Base-by-base conservation (phyloP, 805 yeast genomes). In the Zygosaccharomyces bailii region DNA sequence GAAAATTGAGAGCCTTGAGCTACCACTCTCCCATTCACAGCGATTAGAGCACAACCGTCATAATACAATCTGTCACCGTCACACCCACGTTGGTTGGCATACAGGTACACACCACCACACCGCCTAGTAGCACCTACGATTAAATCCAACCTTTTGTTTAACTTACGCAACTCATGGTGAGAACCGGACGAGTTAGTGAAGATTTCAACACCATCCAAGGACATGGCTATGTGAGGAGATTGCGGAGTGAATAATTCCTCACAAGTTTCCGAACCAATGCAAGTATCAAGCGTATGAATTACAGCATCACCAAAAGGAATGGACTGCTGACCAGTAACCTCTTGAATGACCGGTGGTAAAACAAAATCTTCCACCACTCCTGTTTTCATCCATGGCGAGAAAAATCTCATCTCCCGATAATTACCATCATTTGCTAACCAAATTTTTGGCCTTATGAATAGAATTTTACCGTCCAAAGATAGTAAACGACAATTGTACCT, bases 401-500 rank as follows among this genome's bases (percentile, higher is more conserved):
- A 93, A 64, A 82, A 88, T 56, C 99, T 76, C 98, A 93, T 90
- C 65, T 93, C 99, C 40, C 99, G 78, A 68, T 95, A 93, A 63
- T 93, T 93, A 0, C 99, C 99, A 68, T 93, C 99, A 61, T 93
- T 95, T 13, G 98, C 98, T 40, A 93, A 74, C 78, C 89, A 83
- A 35, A 93, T 60, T 63, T 93, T 93, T 13, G 99, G 99, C 56
- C 98, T 78, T 54, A 93, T 91, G 53, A 91, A 72, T 35, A 90
- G 66, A 44, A 93, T 85, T 57, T 79, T 71, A 27, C 90, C 88
- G 67, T 89, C 81, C 61, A 79, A 77, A 1, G 96, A 84, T 33
- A 93, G 66, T 35, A 93, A 69, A 50, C 99, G 80, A 70, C 98
- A 93, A 61, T 93, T 93, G 73, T 87, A 95, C 57, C 91, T 79